Percentiles rank a stretch among this genome's conserved stretches.
Evolutionary conservation across 1,139 yeast species (phyloP).

Genomic region (Taphrina sp.): DNA sequence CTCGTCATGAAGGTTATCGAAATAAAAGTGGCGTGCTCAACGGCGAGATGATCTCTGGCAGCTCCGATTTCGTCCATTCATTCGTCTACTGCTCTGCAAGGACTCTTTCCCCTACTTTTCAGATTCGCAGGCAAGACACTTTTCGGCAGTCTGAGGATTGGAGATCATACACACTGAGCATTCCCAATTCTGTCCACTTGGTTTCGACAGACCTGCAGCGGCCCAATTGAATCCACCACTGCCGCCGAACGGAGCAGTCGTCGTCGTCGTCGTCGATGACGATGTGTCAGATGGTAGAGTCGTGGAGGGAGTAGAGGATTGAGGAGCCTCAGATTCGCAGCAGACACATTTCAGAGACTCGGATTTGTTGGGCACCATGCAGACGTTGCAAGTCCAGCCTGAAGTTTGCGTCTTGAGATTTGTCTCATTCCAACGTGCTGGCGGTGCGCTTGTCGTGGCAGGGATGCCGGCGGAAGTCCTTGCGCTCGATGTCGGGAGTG

Average conservation of each 20-base stretch:
- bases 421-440: slow-evolving; percentile 24
- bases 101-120: too few species aligned
- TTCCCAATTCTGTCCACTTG: slow-evolving; percentile 11
- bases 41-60: too few species aligned
- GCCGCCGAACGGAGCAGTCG: background rate
- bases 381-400: slow-evolving; percentile 29
- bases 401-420: slow-evolving; percentile 7
- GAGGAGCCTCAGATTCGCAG: slow-evolving; percentile 18
- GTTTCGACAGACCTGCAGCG: slow-evolving; percentile 30
- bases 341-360: slow-evolving; percentile 15
- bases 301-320: background rate
- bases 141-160: slow-evolving; percentile 7
- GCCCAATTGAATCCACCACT: slow-evolving; percentile 31
- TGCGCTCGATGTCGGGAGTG: background rate
- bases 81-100: too few species aligned
- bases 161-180: slow-evolving; percentile 29
- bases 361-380: slow-evolving; percentile 21
- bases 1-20: too few species aligned
- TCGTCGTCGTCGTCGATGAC: background rate
- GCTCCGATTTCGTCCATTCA: too few species aligned
- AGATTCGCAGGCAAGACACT: slow-evolving; percentile 26
- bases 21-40: too few species aligned
- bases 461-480: background rate
- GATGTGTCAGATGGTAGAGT: background rate
- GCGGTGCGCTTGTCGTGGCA: background rate